phyloP scores from a whole-genome alignment of 257 asterid species.

The Nicotiana paniculata region DNA sequence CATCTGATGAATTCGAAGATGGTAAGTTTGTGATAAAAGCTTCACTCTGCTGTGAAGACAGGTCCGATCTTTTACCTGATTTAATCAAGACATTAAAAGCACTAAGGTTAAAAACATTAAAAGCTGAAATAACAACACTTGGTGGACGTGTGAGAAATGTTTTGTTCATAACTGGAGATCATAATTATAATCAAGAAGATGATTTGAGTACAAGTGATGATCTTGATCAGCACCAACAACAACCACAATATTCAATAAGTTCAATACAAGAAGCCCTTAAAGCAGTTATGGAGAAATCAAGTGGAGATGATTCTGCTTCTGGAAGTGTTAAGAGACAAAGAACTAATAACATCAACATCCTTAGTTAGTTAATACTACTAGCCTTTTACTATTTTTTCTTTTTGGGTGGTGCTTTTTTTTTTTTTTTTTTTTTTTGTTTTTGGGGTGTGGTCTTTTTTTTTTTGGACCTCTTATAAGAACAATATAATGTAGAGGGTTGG shows the following conservation, averaged over 20 bases:
- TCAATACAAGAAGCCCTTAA: constrained; percentile 74
- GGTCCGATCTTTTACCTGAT: constrained; percentile 74
- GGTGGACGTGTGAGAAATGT: constrained; percentile 82
- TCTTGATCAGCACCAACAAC: constrained; percentile 19
- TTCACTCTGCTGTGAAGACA: constrained; percentile 78
- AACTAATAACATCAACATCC: constrained; percentile 51
- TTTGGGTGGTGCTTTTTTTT: neutral
- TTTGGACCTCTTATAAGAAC: neutral
- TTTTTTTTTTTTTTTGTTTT: too few species aligned
- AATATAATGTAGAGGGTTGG: neutral
- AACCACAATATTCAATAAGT: constrained; percentile 23
- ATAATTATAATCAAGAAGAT: neutral
- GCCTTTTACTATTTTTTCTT: neutral
- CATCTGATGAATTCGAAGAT: constrained; percentile 43
- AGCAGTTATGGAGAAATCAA: constrained; percentile 68
- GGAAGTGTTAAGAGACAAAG: constrained; percentile 74
- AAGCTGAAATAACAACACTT: constrained; percentile 75
- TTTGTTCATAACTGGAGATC: constrained; percentile 58
- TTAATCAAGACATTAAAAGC: constrained; percentile 70
- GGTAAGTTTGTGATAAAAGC: constrained; percentile 62
- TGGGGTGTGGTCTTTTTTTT: neutral
- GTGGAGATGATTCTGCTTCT: constrained; percentile 48
- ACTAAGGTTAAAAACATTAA: constrained; percentile 46
- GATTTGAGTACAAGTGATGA: neutral
- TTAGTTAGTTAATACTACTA: constrained; percentile 19